phyloP scores from a whole-genome alignment of 768 basidiomycete species.

The Trametes cinnabarina region DNA sequence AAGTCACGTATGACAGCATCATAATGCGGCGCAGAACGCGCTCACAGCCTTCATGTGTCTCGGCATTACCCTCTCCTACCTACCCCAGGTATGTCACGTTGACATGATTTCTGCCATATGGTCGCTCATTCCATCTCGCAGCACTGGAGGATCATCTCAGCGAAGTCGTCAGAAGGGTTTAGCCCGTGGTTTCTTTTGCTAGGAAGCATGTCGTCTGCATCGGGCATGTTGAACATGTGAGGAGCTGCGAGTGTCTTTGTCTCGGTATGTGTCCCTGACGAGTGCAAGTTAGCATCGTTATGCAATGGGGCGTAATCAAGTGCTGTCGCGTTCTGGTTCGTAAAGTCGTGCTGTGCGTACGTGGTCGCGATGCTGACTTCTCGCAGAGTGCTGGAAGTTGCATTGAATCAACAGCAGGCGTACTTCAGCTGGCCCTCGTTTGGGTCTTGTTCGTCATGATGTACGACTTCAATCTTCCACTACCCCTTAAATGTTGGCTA shows the following conservation, averaged over 20 bases:
- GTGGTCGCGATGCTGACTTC: background rate
- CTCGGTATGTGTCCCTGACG: background rate
- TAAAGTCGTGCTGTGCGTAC: constrained; percentile 6
- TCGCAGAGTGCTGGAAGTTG: constrained; percentile 66
- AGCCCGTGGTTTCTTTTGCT: constrained; percentile 90
- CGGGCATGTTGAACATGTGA: constrained; percentile 83
- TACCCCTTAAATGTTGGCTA: background rate
- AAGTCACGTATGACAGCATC: constrained; percentile 45
- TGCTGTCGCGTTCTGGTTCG: constrained; percentile 81
- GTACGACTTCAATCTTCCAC: constrained; percentile 46
- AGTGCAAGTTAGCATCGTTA: constrained; percentile 53
- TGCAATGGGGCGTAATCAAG: constrained; percentile 79
- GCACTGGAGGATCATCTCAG: constrained; percentile 78
- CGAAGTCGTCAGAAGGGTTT: constrained; percentile 82
- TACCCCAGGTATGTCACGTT: constrained; percentile 65
- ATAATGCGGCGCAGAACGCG: constrained; percentile 68
- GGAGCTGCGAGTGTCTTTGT: constrained; percentile 21
- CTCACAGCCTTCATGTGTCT: constrained; percentile 63
- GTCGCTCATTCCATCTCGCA: constrained; percentile 26
- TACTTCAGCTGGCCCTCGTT: constrained; percentile 77
- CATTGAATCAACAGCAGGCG: constrained; percentile 75
- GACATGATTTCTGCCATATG: constrained; percentile 25
- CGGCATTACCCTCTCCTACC: constrained; percentile 79
- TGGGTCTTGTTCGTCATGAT: constrained; percentile 84
- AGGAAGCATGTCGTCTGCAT: constrained; percentile 80